Evolutionary conservation across 2,329 filamentous ascomycete genomes (phyloP), one percentile per base, ranked within the genome.

Genomic region (Aspergillus nomiae): DNA sequence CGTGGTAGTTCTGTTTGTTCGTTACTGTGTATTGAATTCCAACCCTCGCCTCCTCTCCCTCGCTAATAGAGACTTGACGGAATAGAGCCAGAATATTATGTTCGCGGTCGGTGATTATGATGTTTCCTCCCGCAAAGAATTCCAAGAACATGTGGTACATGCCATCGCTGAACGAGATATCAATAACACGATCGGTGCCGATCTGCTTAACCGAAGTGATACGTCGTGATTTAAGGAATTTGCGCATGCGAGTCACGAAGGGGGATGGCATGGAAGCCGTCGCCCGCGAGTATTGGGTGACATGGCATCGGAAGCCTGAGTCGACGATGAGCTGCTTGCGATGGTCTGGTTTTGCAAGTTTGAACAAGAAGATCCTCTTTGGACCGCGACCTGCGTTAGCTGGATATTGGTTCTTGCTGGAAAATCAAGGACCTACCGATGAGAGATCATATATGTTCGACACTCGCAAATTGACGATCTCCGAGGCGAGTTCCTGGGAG

Each of bases 391-490:
- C 56, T 61, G 32, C 65, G 50, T 34, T 48, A 65, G 71, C 19
- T 70, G 64, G 11, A 16, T 34, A 12, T 34, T 19, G 12, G 46
- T 4, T 34, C 7, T 14, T 21, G 57, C 24, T 46, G 50, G 28
- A 30, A 12, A 10, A 41, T 21, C 9, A 34, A 48, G 34, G 55
- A 59, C 80, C 38, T 80, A 87, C 85, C 68, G 93, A 93, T 66
- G 92, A 96, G 63, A 99, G 87, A 77, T 99, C 95, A 82, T 99
- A 98, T 76, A 97, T 90, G 76, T 99, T 99, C 66, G 92, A 88
- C 57, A 98, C 86, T 67, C 95, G 91, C 65, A 98, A 85, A 63
- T 88, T 87, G 63, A 90, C 87, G 59, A 99, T 85, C 67, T 85
- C 87, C 66, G 86, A 83, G 63, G 92, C 90, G 66, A 99, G 90